These are phyloP conservation scores for Aspergillus spinulosporus DNA, from an alignment of 2,329 filamentous ascomycete species.

Conservation along the genomic window DNA sequence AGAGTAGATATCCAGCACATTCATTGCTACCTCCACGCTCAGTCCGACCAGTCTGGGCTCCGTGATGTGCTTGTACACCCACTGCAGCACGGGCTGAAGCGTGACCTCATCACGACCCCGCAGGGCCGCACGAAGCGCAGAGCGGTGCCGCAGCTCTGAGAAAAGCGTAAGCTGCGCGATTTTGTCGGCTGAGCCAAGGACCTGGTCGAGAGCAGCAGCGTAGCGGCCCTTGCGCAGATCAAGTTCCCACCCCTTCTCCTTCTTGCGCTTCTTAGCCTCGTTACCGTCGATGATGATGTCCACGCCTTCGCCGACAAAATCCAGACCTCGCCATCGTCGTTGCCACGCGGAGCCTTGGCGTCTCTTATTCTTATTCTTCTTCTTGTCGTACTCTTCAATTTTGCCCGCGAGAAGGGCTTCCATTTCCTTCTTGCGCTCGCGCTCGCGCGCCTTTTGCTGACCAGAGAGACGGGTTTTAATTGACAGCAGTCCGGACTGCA, in stretches of 20 bases:
- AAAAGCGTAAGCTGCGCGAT: conserved; percentile 73
- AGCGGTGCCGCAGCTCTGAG: conserved; percentile 81
- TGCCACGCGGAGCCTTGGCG: conserved; percentile 60
- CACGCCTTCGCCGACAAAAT: conserved; percentile 78
- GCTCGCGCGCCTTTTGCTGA: conserved; percentile 72
- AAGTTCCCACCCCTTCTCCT: conserved; percentile 74
- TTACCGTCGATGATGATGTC: conserved; percentile 81
- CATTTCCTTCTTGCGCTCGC: conserved; percentile 82
- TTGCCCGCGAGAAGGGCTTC: conserved; percentile 74
- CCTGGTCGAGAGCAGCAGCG: conserved; percentile 73
- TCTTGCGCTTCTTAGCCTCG: conserved; percentile 62
- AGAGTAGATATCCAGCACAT: conserved; percentile 84
- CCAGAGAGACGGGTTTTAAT: conserved; percentile 83
- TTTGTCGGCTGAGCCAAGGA: conserved; percentile 63
- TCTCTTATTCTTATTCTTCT: conserved; percentile 67
- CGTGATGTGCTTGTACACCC: conserved; percentile 76
- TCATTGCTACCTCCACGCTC: conserved; percentile 78
- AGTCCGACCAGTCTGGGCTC: conserved; percentile 79
- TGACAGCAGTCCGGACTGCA: conserved; percentile 90
- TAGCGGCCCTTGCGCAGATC: conserved; percentile 79
- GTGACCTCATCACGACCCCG: conserved; percentile 76
- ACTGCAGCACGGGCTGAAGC: conserved; percentile 78
- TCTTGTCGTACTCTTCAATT: conserved; percentile 74
- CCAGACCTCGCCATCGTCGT: conserved; percentile 66
- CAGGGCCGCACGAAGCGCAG: conserved; percentile 77